These are phyloP conservation scores for Exserohilum rostratum DNA, from an alignment of 2,329 filamentous ascomycete genomes.

Conservation along the genomic window DNA sequence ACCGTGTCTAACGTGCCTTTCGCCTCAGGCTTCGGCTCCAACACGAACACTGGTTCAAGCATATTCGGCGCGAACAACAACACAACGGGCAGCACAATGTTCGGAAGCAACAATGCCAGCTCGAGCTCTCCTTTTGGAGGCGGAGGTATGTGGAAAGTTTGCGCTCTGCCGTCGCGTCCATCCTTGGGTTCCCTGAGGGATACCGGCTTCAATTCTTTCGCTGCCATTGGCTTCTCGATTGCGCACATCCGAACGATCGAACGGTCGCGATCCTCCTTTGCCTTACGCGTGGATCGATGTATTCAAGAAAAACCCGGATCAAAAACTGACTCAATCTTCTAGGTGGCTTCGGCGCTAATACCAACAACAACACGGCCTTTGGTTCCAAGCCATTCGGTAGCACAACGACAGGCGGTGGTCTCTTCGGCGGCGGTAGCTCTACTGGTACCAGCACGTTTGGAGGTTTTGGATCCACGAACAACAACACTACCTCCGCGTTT, in stretches of 20 bases:
- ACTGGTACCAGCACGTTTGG: conserved; percentile 15
- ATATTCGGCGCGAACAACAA: conserved; percentile 43
- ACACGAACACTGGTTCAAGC: conserved; percentile 39
- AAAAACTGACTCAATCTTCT: conserved; percentile 28
- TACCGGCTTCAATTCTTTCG: neutral
- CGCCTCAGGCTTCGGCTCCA: conserved; percentile 51
- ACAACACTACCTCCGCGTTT: conserved; percentile 31
- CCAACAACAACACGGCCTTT: conserved; percentile 33
- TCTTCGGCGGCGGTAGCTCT: conserved; percentile 38
- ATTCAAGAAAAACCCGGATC: neutral
- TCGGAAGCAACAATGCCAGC: conserved; percentile 38
- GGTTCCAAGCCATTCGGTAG: conserved; percentile 44
- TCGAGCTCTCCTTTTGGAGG: conserved; percentile 43
- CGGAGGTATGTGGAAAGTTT: conserved; percentile 48
- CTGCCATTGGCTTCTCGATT: neutral
- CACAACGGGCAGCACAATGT: conserved; percentile 39
- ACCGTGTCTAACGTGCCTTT: conserved; percentile 48
- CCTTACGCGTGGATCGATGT: conserved; percentile 1
- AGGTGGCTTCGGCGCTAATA: conserved; percentile 43
- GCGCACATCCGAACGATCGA: neutral
- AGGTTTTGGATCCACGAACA: conserved; percentile 25
- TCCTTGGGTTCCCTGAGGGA: conserved; percentile 9
- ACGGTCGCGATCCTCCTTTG: neutral
- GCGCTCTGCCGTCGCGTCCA: conserved; percentile 41
- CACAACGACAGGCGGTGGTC: conserved; percentile 41